Evolutionary conservation across 2,329 filamentous ascomycete genomes (phyloP).

Genomic region (Monilinia fructicola): DNA sequence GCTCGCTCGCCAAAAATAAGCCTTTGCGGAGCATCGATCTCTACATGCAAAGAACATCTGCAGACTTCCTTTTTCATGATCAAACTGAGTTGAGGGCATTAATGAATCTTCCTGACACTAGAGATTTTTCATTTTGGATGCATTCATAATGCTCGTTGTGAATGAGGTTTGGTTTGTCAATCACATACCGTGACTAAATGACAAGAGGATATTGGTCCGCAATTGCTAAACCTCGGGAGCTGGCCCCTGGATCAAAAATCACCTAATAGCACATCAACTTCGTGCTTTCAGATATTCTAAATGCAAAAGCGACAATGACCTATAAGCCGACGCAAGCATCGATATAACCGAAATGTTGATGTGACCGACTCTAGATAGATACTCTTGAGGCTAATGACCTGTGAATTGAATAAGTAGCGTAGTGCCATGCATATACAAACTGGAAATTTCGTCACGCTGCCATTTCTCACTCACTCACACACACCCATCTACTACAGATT

Average conservation of each 20-base stretch:
- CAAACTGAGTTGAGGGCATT: background rate
- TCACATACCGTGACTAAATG: background rate
- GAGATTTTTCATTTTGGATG: background rate
- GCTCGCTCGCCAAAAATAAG: background rate
- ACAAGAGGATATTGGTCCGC: background rate
- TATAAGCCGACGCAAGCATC: background rate
- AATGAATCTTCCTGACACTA: background rate
- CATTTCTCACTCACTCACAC: no score
- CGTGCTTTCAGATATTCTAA: background rate
- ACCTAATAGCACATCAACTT: background rate
- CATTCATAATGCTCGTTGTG: background rate
- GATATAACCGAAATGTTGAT: background rate
- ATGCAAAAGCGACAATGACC: background rate
- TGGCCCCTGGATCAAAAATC: background rate
- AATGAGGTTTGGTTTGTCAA: background rate
- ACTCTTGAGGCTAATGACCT: background rate
- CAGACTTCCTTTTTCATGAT: background rate
- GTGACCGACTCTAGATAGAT: background rate
- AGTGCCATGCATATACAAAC: background rate
- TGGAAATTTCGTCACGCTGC: background rate
- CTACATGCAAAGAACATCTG: background rate
- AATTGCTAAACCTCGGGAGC: constrained; percentile 1
- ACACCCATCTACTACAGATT: no score
- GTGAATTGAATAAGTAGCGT: background rate
- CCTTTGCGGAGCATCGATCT: background rate